These are phyloP conservation scores for Kwoniella newhampshirensis DNA, from an alignment of 768 basidiomycete genomes.

Conservation along the genomic window DNA sequence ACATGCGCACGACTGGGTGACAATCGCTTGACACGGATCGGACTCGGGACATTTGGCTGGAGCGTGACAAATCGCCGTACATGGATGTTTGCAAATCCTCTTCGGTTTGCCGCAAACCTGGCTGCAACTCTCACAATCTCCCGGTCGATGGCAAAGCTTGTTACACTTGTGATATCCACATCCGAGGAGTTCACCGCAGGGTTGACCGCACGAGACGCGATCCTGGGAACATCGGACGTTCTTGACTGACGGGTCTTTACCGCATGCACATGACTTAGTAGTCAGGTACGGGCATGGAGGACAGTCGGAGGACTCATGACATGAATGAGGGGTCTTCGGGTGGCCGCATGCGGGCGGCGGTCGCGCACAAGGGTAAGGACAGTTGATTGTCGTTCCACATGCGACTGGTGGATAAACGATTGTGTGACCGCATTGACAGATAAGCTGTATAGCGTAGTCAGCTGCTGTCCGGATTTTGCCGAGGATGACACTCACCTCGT, in stretches of 20 bases:
- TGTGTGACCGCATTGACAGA: slow-evolving; percentile 83
- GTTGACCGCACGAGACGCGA: slow-evolving; percentile 78
- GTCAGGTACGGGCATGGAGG: slow-evolving; percentile 86
- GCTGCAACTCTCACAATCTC: slow-evolving; percentile 73
- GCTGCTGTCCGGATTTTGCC: not conserved
- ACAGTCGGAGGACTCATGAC: slow-evolving; percentile 75
- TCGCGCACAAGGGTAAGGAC: slow-evolving; percentile 74
- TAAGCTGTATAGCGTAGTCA: slow-evolving; percentile 57
- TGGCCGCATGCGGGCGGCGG: slow-evolving; percentile 79
- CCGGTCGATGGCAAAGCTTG: slow-evolving; percentile 70
- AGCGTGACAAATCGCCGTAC: slow-evolving; percentile 78
- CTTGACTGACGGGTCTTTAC: slow-evolving; percentile 69
- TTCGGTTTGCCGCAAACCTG: slow-evolving; percentile 81
- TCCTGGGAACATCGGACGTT: slow-evolving; percentile 84
- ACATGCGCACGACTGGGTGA: slow-evolving; percentile 76
- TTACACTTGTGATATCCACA: slow-evolving; percentile 93
- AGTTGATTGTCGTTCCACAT: slow-evolving; percentile 65
- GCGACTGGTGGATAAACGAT: slow-evolving; percentile 60
- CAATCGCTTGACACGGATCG: slow-evolving; percentile 67
- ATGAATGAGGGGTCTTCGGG: slow-evolving; percentile 69
- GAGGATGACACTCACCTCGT: slow-evolving; percentile 64
- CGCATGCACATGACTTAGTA: slow-evolving; percentile 79
- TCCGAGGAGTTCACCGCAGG: slow-evolving; percentile 71
- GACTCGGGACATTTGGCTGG: slow-evolving; percentile 79
- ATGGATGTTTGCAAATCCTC: slow-evolving; percentile 78